Evolutionary conservation across 2,329 filamentous ascomycete genomes (phyloP), one percentile per base, ranked within the genome.

Genomic region (Trichoderma pleuroti): DNA sequence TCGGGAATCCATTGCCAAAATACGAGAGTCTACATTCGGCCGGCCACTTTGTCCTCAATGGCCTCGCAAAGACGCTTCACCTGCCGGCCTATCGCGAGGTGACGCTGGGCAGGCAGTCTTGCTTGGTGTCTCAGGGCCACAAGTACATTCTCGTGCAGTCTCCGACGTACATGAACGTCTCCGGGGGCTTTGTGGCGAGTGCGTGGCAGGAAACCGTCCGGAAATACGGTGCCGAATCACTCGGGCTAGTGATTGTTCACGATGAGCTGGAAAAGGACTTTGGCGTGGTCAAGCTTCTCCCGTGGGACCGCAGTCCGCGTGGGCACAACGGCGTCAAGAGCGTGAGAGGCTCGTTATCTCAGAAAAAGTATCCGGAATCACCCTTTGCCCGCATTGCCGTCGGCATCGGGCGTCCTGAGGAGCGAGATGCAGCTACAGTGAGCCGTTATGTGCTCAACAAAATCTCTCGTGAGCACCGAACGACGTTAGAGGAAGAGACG

Each of bases 331-430:
- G 92, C 1, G 79, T 95, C 75, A 92, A 90, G 79, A 92, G 90
- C 76, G 84, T 91, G 65, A 85, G 88, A 69, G 81, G 83, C 21
- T 82, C 78, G 64, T 74, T 93, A 28, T 78, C 78, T 3, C 80
- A 81, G 7, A 76, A 74, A 0, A 80, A 82, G 10, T 86, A 83
- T 62, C 78, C 80, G 3, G 77, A 74, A 0, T 80, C 82, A 0
- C 81, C 78, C 16, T 87, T 83, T 82, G 85, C 78, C 73, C 85
- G 92, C 71, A 88, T 98, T 64, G 91, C 92, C 0, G 83, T 98
- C 14, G 96, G 96, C 0, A 97, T 98, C 81, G 94, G 93, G n/a
- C 84, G 96, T 59, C 95, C 95, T 0, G 84, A 82, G 59, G 90
- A 86, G 73, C 86, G 94, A 73, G 90, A 93, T 63, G 83, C 85